Evolutionary conservation across 83 land plant species (phyloP), one percentile per base, ranked within the genome.

Genomic region (Picea abies): DNA sequence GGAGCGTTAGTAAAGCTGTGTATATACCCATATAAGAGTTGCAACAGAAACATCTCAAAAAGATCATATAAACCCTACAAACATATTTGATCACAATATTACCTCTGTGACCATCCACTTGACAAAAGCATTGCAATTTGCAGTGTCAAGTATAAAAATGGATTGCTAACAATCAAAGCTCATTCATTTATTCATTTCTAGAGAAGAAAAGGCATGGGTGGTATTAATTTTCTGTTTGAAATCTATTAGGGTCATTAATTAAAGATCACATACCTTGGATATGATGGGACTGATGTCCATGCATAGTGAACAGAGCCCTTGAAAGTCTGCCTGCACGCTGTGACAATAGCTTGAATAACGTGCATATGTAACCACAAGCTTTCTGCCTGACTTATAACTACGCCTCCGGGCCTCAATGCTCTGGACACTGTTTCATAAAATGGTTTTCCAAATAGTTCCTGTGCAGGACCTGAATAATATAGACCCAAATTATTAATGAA

Each of bases 291-390:
- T 29, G 97, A 96, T 4, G 99, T 97, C 99, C 99, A 97, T 44
- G 98, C 97, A 88, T 97, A 97, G 73, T 92, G 96, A 63, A 97
- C 96, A 72, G 96, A 96, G 71, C 99, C 99, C 81, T 96, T 96
- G 82, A 97, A 97, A 44, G 94, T 90, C 67, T 97, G 92, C 63
- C 96, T 89, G 83, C 99, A 97, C 78, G 83, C 89, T 26, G 93
- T 39, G 58, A 97, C 91, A 73, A 97, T 96, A 32, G 90, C 97
- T 80, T 97, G 91, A 64, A 97, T 97, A 32, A 96, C 93, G 81
- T 92, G 97, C 94, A 97, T 93, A 78, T 97, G 99, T 83, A 97
- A 87, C 99, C 99, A 97, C 26, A 96, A 88, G 77, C 99, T 97
- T 83, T 97, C 99, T n/a, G 99, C 98, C 83, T 97, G 97, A 29